Percentiles rank a stretch among this genome's conserved stretches.
These are phyloP conservation scores for Cladosporium phlei DNA, from an alignment of 2,329 filamentous ascomycete genomes.

Conservation along the genomic window DNA sequence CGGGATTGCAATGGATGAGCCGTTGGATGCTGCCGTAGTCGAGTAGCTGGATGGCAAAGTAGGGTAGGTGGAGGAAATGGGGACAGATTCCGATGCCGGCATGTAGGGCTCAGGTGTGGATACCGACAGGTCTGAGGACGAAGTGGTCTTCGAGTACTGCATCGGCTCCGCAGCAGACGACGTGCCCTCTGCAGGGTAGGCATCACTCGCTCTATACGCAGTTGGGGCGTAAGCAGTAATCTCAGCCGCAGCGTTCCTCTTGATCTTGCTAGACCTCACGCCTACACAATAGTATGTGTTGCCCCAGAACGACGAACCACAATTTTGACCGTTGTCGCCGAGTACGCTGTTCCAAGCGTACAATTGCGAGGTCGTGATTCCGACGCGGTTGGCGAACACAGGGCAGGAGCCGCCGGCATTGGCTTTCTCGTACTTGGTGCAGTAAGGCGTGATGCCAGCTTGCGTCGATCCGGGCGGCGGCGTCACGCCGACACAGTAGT, in stretches of 20 bases:
- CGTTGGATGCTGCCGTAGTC: not conserved
- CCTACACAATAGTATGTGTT: slow-evolving; percentile 19
- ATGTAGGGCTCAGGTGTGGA: slow-evolving; percentile 3
- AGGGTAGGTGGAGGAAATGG: not conserved
- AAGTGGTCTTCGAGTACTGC: not conserved
- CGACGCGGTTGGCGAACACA: slow-evolving; percentile 5
- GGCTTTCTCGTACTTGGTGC: slow-evolving; percentile 20
- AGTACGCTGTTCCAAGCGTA: slow-evolving; percentile 18
- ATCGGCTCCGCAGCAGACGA: not conserved
- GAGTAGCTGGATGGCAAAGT: not conserved
- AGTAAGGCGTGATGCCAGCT: slow-evolving; percentile 22
- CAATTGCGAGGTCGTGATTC: slow-evolving; percentile 9
- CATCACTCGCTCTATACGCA: not conserved
- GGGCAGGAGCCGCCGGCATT: slow-evolving; percentile 5
- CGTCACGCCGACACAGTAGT: slow-evolving; percentile 17
- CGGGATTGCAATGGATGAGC: not conserved
- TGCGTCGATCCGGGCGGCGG: slow-evolving; percentile 25
- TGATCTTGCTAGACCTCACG: slow-evolving; percentile 11
- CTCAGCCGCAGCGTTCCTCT: slow-evolving; percentile 1
- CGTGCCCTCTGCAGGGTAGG: not conserved
- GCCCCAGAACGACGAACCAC: slow-evolving; percentile 15
- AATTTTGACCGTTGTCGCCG: slow-evolving; percentile 16
- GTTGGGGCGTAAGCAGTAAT: slow-evolving; percentile 4
- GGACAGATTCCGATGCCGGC: slow-evolving; percentile 1
- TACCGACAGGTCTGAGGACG: not conserved